These are phyloP conservation scores for Fusarium hostae DNA, from an alignment of 2,329 filamentous ascomycete species.

Conservation along the genomic window DNA sequence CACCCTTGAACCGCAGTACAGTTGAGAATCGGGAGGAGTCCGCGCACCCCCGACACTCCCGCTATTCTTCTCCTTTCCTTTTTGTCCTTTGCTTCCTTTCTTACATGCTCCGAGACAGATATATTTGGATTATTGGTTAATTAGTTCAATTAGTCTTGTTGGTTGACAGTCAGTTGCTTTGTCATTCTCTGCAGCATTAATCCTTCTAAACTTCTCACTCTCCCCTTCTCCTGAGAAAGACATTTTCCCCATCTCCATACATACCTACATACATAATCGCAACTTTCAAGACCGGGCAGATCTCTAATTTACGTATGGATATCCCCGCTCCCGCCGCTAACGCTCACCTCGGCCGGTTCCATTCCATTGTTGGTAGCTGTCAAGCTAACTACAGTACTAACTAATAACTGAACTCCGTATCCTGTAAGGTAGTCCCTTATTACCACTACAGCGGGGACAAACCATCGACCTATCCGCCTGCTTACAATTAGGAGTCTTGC, in stretches of 20 bases:
- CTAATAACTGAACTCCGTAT: not conserved
- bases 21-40: slow-evolving; percentile 39
- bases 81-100: slow-evolving; percentile 12
- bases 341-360: slow-evolving; percentile 26
- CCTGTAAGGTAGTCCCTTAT: not conserved
- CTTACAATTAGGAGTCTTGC: slow-evolving; percentile 16
- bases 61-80: slow-evolving; percentile 10
- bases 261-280: not conserved
- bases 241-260: not conserved
- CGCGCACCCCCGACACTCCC: slow-evolving; percentile 35
- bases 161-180: not conserved
- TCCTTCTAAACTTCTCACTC: not conserved
- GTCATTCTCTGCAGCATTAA: not conserved
- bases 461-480: slow-evolving; percentile 17
- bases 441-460: slow-evolving; percentile 9
- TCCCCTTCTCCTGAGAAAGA: not conserved
- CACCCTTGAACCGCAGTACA: slow-evolving; percentile 28
- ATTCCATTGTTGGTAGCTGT: slow-evolving; percentile 3
- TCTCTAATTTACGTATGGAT: slow-evolving; percentile 25
- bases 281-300: slow-evolving; percentile 9
- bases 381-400: slow-evolving; percentile 11
- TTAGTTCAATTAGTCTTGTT: not conserved
- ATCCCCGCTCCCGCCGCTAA: slow-evolving; percentile 36
- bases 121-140: not conserved
- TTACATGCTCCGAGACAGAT: not conserved